Evolutionary conservation across 805 yeast species (phyloP).

Genomic region (Lipomyces japonicus): DNA sequence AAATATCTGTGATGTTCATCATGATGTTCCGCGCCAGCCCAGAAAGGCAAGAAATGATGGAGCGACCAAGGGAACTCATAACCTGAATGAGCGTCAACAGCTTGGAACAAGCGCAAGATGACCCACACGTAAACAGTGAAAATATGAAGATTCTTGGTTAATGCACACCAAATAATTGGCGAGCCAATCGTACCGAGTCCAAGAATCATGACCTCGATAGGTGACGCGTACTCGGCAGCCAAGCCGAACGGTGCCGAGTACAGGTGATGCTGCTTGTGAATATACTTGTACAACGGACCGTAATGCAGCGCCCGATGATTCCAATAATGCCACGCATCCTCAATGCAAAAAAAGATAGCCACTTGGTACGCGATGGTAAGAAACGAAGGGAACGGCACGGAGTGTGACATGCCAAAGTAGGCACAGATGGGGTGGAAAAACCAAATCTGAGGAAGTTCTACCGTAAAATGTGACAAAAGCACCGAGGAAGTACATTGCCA

Average conservation of each 20-base stretch:
- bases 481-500: constrained; percentile 89
- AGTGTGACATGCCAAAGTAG: constrained; percentile 67
- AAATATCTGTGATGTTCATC: constrained; percentile 96
- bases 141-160: constrained; percentile 74
- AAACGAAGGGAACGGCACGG: constrained; percentile 79
- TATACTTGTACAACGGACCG: constrained; percentile 83
- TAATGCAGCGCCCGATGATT: constrained; percentile 86
- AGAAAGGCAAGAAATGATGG: constrained; percentile 80
- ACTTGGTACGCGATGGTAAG: constrained; percentile 62
- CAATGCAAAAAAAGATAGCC: constrained; percentile 72
- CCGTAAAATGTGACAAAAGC: constrained; percentile 78
- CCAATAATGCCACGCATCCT: constrained; percentile 97
- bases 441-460: constrained; percentile 96
- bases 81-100: constrained; percentile 96
- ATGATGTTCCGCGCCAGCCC: constrained; percentile 38
- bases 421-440: constrained; percentile 91
- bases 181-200: constrained; percentile 97
- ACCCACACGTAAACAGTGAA: constrained; percentile 91
- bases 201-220: constrained; percentile 81
- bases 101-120: constrained; percentile 83
- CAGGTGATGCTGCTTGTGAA: constrained; percentile 96
- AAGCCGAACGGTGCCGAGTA: constrained; percentile 97
- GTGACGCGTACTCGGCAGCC: constrained; percentile 97
- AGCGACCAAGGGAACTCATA: constrained; percentile 97
- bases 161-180: constrained; percentile 78